Evolutionary conservation across 306 rosid genomes (phyloP), one percentile per base, ranked within the genome.

Genomic region (Trichosanthes truncata): DNA sequence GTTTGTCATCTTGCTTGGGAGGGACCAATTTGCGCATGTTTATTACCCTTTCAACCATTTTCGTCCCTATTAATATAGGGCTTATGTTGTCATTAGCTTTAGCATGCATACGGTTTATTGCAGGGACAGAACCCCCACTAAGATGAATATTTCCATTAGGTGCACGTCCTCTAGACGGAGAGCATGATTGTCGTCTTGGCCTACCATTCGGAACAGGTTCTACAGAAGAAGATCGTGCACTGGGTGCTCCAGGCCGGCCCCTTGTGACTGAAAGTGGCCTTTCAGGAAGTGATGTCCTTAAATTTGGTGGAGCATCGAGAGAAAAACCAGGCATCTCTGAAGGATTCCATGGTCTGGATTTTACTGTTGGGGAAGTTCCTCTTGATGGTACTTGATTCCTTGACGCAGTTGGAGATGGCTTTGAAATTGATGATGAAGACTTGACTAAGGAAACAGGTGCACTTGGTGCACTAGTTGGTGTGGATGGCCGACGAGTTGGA

Each of bases 181-280:
- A 94, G 89, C 97, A 94, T 14, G 98, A 94, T 82, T 90, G 96
- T 75, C 97, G 85, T 60, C 90, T 89, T 73, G 98, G 93, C 80
- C 98, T 90, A 83, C 91, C 91, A 79, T 83, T 84, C 60, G 93
- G 74, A 80, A 87, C 83, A 67, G 97, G 96, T 86, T 94, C 98
- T 41, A 92, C 84, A 65, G 98, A 94, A 35, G 98, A 90, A 52
- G 97, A 94, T n/a, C 97, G 87, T 41, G 94, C 82, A 72, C 87
- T 90, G 67, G 96, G 97, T 80, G 93, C 94, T 85, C 97, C 98
- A 69, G 98, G 98, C 85, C 98, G 91, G 79, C 98, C 97, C 89
- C 98, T 90, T 15, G 91, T 80, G 36, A 90, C 96, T 67, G 98
- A 94, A 25, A 90, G 86, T 74, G 98, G 94, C 81, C 98, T 87